Base-by-base conservation (phyloP, 371 early-diverging fungal genomes). In the Conidiobolus coronatus region DNA sequence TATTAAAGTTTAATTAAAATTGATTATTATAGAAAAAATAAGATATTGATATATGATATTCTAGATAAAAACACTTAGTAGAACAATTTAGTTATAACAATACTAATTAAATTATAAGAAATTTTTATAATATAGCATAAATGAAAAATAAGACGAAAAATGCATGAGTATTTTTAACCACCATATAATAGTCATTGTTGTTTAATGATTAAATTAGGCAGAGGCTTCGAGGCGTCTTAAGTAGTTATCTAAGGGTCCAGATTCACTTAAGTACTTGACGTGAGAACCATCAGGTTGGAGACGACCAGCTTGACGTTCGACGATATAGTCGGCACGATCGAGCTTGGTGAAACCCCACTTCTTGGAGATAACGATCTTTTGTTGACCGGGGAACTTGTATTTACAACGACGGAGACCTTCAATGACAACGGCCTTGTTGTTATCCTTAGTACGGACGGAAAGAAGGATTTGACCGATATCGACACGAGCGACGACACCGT, bases 321-420 rank as follows among this genome's bases (percentile, higher is more conserved):
- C 79, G 50, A 84, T 70, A 63, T 89, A 86, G 57, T 98, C 93
- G 57, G 85, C 93, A 55, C 90, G 88, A 37, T 78, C 63, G 51
- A 98, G 71, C 67, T 89, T 86, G 75, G 99, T 99, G 82, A 99
- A 99, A 58, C 99, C 99, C 94, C 94, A 95, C 77, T 95, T 98
- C 77, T 93, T 87, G 71, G 95, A 93, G 62, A 96, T 71, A 55
- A 93, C 77, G 61, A 99, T 91, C 81, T 90, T 86, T 66, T 99
- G 98, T 60, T 93, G 88, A 59, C 99, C 99, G 50, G 99, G 94
- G 77, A 98, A 97, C 85, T 99, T 99, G 87, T 97, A 94, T 87
- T 85, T 92, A 67, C 84, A 82, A 65, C 99, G 91, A 59, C 98
- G 89, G 55, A 99, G 81, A 42, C 98, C 91, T 71, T 99, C 99